Evolutionary conservation across 176 grass and related monocot genomes (phyloP).

Genomic region (Oryza coarctata): DNA sequence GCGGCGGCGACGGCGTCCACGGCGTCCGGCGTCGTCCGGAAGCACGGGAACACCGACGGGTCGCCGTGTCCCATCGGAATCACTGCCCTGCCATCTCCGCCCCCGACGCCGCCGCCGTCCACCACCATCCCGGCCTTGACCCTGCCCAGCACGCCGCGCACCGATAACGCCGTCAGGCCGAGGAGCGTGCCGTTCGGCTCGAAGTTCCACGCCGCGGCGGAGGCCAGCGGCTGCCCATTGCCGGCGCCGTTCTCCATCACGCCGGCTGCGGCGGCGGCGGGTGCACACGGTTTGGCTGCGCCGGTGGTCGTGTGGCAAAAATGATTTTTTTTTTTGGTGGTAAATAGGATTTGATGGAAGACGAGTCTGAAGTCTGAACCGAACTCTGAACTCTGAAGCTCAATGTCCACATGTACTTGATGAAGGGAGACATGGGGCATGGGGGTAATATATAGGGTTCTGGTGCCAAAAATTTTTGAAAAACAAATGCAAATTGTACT

Average conservation of each 20-base stretch:
- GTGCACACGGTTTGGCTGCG: too few relatives aligned
- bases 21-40: neutral
- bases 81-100: neutral
- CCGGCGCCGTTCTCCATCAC: neutral
- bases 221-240: neutral
- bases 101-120: neutral
- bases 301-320: too few relatives aligned
- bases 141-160: conserved; percentile 45
- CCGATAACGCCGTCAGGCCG: conserved; percentile 35
- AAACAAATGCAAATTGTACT: too few relatives aligned
- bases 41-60: conserved; percentile 60
- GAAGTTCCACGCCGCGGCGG: conserved; percentile 41
- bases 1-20: conserved; percentile 42
- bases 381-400: too few relatives aligned
- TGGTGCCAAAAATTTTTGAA: too few relatives aligned
- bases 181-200: neutral
- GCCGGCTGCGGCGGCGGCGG: too few relatives aligned
- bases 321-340: too few relatives aligned
- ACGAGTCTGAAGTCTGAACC: too few relatives aligned
- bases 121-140: conserved; percentile 44
- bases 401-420: too few relatives aligned
- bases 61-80: conserved; percentile 63
- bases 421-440: too few relatives aligned
- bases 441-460: too few relatives aligned
- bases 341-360: too few relatives aligned